These are phyloP conservation scores for Podospora australis DNA, from an alignment of 495 filamentous ascomycete species.

Conservation along the genomic window DNA sequence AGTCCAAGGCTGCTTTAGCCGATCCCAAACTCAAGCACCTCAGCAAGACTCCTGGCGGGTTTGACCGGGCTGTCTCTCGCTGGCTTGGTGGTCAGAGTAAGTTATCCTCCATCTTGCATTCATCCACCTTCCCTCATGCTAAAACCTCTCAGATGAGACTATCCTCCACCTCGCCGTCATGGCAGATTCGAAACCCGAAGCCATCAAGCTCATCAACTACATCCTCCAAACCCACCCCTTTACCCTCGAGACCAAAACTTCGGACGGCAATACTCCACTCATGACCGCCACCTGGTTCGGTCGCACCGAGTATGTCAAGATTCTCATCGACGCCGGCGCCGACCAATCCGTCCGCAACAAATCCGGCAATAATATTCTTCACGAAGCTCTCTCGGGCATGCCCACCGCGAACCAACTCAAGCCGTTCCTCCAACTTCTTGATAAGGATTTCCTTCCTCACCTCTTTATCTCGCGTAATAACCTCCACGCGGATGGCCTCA, in stretches of 20 bases:
- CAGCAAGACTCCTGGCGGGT: conserved; percentile 44
- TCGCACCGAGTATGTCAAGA: conserved; percentile 47
- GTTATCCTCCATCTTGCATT: conserved; percentile 6
- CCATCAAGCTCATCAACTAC: conserved; percentile 53
- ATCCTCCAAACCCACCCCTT: conserved; percentile 51
- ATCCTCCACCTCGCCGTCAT: conserved; percentile 61
- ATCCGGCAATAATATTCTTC: conserved; percentile 53
- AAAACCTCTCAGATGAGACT: conserved; percentile 56
- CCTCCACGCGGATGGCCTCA: conserved; percentile 29
- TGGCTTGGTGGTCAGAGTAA: conserved; percentile 54
- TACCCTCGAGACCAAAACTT: conserved; percentile 51
- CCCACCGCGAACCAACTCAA: conserved; percentile 28
- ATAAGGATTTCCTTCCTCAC: conserved; percentile 34
- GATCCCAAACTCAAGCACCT: conserved; percentile 53
- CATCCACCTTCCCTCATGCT: too few relatives aligned
- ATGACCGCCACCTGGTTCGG: conserved; percentile 49
- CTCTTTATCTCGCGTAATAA: conserved; percentile 36
- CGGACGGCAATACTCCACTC: conserved; percentile 53
- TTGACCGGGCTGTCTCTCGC: conserved; percentile 50
- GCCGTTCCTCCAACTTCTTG: conserved; percentile 46
- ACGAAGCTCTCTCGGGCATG: conserved; percentile 38
- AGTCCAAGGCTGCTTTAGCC: conserved; percentile 43
- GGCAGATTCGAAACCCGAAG: conserved; percentile 27
- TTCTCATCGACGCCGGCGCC: conserved; percentile 57
- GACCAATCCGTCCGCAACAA: conserved; percentile 53